These are phyloP conservation scores for Sugiyamaella castrensis DNA, from an alignment of 1,139 yeast genomes.

Conservation along the genomic window DNA sequence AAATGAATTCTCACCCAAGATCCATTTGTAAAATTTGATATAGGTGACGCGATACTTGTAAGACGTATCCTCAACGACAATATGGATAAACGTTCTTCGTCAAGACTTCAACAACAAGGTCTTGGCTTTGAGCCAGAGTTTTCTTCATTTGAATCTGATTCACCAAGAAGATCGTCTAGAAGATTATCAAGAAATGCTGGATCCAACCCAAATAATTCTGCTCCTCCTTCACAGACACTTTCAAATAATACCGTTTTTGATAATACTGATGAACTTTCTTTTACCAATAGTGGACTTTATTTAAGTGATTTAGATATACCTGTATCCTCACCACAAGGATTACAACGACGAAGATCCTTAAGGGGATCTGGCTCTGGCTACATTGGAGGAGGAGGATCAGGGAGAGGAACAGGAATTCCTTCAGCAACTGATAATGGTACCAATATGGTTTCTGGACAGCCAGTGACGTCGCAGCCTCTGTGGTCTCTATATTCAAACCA, in stretches of 20 bases:
- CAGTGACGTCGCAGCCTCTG: slow-evolving; percentile 13
- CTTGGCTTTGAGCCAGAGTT: slow-evolving; percentile 13
- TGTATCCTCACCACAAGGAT: neutral
- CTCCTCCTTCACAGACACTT: too few species aligned
- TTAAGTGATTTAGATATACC: slow-evolving; percentile 11
- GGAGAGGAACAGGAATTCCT: too few species aligned
- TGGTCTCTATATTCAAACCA: slow-evolving; percentile 10
- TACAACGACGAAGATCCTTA: too few species aligned
- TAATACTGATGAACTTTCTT: neutral
- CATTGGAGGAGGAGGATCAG: too few species aligned
- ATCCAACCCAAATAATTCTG: too few species aligned
- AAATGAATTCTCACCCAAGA: too few species aligned
- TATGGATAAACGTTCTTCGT: slow-evolving; percentile 10
- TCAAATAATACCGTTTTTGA: too few species aligned
- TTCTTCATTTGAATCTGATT: neutral
- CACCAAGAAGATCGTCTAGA: too few species aligned
- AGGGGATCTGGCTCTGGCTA: too few species aligned
- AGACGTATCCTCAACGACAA: neutral
- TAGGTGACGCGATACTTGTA: neutral
- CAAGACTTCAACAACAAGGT: slow-evolving; percentile 12
- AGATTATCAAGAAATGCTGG: too few species aligned
- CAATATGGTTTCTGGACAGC: neutral
- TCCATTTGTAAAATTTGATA: too few species aligned
- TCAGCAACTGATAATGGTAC: neutral
- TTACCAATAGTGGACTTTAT: slow-evolving; percentile 7